Base-by-base conservation (phyloP, 225 moss, liverwort and hornwort species). In the Polytrichum commune region DNA sequence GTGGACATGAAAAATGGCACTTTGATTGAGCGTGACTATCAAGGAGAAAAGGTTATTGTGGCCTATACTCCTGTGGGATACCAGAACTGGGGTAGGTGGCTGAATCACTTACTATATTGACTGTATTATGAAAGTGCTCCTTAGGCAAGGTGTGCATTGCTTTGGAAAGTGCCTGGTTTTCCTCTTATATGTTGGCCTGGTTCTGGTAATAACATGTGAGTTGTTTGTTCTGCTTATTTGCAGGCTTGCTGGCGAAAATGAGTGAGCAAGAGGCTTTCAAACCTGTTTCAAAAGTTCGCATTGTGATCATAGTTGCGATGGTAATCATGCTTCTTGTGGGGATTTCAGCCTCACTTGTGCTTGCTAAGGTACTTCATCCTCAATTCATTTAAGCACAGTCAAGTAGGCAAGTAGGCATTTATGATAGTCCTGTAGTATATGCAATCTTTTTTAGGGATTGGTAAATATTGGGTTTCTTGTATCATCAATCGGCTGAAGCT, bases 211-310 rank as follows among this genome's bases (percentile, higher is more conserved):
- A 4, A 46, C 46, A 46, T 4, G 13, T 10, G 46, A 46, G 46
- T 46, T 4, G 46, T 46, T 46, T 46, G 46, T 46, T 46, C 46
- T 46, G 16, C 13, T 46, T 46, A 46, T 46, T 78, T 5, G 26
- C 72, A 88, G 88, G 85, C 53, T 75, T 88, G 71, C 77, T 82
- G 63, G 88, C 88, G 19, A 88, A 88, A 71, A 84, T 88, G 84
- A 84, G 82, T 54, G 80, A 84, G 75, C 67, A 67, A 62, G 88
- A 88, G 80, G 84, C 88, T 19, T 88, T 84, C 24, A 73, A 75
- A 82, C 88, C 88, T 67, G 88, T 88, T 25, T 74, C 77, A 72
- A 85, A 19, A 77, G 69, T 88, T 57, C 88, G 88, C 75, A 80
- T 86, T 76, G 86, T 86, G 65, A 86, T 86, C 62, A 86, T 86